Base-by-base conservation (phyloP, 1,284 basidiomycete species). In the Anthracocystis walkeri region DNA sequence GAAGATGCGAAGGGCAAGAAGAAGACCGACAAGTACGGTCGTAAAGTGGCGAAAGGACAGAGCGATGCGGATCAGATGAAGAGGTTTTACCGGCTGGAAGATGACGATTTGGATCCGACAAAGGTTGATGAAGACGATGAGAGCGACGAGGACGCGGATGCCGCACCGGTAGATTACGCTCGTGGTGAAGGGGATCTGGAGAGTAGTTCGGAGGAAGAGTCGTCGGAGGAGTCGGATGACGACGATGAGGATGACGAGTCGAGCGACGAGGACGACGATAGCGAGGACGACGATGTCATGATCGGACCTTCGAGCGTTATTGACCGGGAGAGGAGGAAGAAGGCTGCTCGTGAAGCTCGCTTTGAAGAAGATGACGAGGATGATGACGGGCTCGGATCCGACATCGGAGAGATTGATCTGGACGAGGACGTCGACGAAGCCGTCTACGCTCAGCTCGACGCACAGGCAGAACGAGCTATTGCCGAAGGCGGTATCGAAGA, bases 11-110 rank as follows among this genome's bases (percentile, higher is more conserved):
- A 75, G 45, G 25, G 65, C 52, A 60, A 57, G 44, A 76, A 59
- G 53, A 90, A 89, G 69, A 92, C 95, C 53, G 96, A 98, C 88
- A 97, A 96, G 87, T 97, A 95, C 84, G 95, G 95, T 12, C 89
- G 95, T 51, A 88, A 89, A 20, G 84, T 95, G n/a, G 48, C 44
- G 0, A 73, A 27, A 77, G 64, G 69, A 20, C 44, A 66, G 61
- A 73, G 58, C 41, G 75, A 78, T 51, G 68, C 72, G 16, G 72
- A 74, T 45, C 71, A 78, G 64, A 73, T 81, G 75, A 69, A 76
- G 49, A 62, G 79, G 18, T 71, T 82, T 52, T 83, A 82, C 21
- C 75, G 81, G 7, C 72, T 84, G 23, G 74, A 84, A 14, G 75
- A 81, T 7, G 78, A 78, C 1, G 81, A 82, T 20, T 89, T 90